phyloP scores from a whole-genome alignment of 2,329 filamentous ascomycete species.

The Cladophialophora carrionii region DNA sequence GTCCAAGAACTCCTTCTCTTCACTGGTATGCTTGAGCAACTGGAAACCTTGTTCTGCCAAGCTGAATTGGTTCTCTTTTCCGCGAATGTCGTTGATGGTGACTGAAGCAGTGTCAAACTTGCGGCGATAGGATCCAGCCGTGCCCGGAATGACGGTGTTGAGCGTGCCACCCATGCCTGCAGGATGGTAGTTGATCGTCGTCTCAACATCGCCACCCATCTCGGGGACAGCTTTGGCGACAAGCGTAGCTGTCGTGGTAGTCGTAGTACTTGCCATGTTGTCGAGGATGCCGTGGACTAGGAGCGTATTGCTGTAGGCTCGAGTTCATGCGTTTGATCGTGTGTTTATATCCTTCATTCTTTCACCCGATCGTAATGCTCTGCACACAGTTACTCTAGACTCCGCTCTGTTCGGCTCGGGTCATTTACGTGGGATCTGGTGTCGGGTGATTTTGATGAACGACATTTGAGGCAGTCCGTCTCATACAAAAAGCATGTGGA shows the following conservation, averaged over 20 bases:
- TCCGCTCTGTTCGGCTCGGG: neutral
- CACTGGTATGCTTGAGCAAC: slow-evolving; percentile 46
- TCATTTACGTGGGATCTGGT: neutral
- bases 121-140: neutral
- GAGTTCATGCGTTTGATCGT: too few relatives aligned
- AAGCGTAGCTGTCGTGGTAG: neutral
- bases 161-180: neutral
- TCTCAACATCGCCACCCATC: slow-evolving; percentile 5
- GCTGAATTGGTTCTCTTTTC: slow-evolving; percentile 44
- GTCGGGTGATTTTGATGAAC: neutral
- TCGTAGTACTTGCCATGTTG: neutral
- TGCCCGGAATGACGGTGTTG: slow-evolving; percentile 3
- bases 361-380: too few relatives aligned
- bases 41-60: slow-evolving; percentile 53
- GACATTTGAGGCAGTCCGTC: neutral
- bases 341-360: too few relatives aligned
- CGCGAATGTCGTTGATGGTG: slow-evolving; percentile 1
- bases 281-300: neutral
- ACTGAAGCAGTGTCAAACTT: neutral
- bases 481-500: neutral
- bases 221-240: neutral
- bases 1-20: slow-evolving; percentile 47
- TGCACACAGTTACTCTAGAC: neutral
- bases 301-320: neutral
- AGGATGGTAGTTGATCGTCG: slow-evolving; percentile 12